Evolutionary conservation across 208 protist species (phyloP).

Genomic region (Wallacemonas collosoma): DNA sequence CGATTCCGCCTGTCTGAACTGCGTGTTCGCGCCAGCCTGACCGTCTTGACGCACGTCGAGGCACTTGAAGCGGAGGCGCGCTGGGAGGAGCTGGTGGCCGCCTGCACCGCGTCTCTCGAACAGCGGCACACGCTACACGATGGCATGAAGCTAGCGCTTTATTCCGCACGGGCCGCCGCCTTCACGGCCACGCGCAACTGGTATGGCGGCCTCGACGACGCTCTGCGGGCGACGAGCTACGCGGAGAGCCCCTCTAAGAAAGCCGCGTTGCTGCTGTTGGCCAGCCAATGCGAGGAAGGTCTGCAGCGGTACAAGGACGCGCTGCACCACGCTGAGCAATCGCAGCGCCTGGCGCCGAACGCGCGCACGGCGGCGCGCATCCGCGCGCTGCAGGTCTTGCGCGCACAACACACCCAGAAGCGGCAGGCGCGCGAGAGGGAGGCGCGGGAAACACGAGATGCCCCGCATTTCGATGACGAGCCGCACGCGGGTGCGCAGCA

Average conservation of each 20-base stretch:
- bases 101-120: conserved; percentile 23
- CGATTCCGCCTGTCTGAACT: conserved; percentile 43
- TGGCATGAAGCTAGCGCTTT: conserved; percentile 29
- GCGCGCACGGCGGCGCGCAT: conserved; percentile 20
- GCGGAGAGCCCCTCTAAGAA: conserved; percentile 21
- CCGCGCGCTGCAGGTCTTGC: conserved; percentile 21
- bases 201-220: conserved; percentile 68
- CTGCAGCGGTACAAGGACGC: conserved; percentile 59
- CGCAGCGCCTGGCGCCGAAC: conserved; percentile 24
- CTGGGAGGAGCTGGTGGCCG: conserved; percentile 27
- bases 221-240: conserved; percentile 39
- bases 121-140: conserved; percentile 25
- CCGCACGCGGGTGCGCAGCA: not conserved
- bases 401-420: conserved; percentile 24
- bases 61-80: not conserved
- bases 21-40: conserved; percentile 26
- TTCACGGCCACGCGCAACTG: conserved; percentile 32
- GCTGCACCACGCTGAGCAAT: conserved; percentile 39
- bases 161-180: conserved; percentile 37
- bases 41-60: conserved; percentile 26
- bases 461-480: not conserved
- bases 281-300: conserved; percentile 58
- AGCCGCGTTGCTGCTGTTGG: conserved; percentile 40
- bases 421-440: conserved; percentile 21
- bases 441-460: conserved; percentile 1